Base-by-base conservation (phyloP, 768 basidiomycete genomes). In the Inosperma sp. region DNA sequence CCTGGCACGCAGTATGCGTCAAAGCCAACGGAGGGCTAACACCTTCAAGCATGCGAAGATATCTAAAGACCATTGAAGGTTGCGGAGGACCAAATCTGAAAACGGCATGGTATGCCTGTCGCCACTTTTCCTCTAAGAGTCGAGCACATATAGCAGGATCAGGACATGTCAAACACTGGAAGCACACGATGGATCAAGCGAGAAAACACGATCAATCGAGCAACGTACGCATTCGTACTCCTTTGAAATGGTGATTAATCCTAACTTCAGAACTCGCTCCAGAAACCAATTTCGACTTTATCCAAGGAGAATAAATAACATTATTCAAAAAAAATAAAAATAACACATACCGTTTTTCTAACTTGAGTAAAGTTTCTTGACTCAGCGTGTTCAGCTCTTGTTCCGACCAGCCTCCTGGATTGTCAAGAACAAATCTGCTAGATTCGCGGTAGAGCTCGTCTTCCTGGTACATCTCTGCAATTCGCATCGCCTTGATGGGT, bases 1-100 rank as follows among this genome's bases (percentile, higher is more conserved):
- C 84, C 63, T 96, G 93, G 67, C 93, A 97, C 14, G 81, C 77
- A 25, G 93, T 84, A 58, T 94, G 91, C 0, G 86, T 88, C 34
- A 96, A 78, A 7, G 85, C 79, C 33, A 97, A 73, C 6, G 92
- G 88, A 2, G 93, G 93, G 58, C 87, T 93, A 55, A 93, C 81
- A 17, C 90, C 91, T 66, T 97, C 93, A 9, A 97, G 76, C 66
- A 85, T 86, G 39, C 93, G 81, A 29, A 95, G 78, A 69, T 93
- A 95, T 23, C 94, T 87, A 63, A 85, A 93, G 19, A 93, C 88
- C 86, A 94, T 92, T 26, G 87, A 89, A 1, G 91, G 90, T 70
- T 91, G 90, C 51, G 86, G 88, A 2, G 88, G 88, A 5, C 89
- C 93, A 65, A 93, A 93, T 35, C 92, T 81, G 65, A 91, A 90